Evolutionary conservation across 2,329 filamentous ascomycete species (phyloP).

Genomic region (Cladorrhinum sp.): DNA sequence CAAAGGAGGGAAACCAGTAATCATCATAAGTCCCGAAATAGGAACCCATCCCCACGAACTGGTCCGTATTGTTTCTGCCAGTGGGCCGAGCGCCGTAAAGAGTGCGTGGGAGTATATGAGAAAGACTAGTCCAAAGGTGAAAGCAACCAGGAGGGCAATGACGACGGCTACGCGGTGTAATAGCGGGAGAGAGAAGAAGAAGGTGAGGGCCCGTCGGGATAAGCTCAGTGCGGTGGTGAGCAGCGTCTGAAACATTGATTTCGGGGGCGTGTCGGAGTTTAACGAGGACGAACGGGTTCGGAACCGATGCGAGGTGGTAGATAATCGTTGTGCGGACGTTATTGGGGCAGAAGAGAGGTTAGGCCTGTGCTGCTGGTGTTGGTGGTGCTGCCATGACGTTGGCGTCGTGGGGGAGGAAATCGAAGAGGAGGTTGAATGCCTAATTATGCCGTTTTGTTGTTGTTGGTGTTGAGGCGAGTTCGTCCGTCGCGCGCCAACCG

Average conservation of each 20-base stretch:
- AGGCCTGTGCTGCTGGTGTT: constrained; percentile 2
- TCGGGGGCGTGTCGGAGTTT: background rate
- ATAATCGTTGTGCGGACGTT: constrained; percentile 9
- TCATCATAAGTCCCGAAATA: constrained; percentile 71
- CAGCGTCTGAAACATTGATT: constrained; percentile 8
- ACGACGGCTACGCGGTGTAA: constrained; percentile 42
- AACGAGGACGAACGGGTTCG: background rate
- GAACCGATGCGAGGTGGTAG: constrained; percentile 6
- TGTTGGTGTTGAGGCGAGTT: background rate
- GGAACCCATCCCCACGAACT: constrained; percentile 69
- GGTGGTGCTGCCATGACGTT: background rate
- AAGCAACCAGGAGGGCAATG: constrained; percentile 46
- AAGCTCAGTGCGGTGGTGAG: constrained; percentile 5
- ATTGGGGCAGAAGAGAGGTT: constrained; percentile 3
- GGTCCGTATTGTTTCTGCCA: constrained; percentile 73
- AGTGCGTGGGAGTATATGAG: constrained; percentile 77
- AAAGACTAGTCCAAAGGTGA: constrained; percentile 62
- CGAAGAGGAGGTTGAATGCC: constrained; percentile 2
- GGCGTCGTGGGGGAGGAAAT: background rate
- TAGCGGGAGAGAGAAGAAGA: constrained; percentile 19
- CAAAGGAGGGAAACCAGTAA: constrained; percentile 79
- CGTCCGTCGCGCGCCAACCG: background rate
- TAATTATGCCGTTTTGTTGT: background rate
- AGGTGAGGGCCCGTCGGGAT: constrained; percentile 2
- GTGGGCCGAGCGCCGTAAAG: constrained; percentile 70